Percentiles rank a stretch among this genome's conserved stretches.
Conservation (phyloP, 2,329 filamentous ascomycete genomes). For the Aureobasidium sp. region DNA sequence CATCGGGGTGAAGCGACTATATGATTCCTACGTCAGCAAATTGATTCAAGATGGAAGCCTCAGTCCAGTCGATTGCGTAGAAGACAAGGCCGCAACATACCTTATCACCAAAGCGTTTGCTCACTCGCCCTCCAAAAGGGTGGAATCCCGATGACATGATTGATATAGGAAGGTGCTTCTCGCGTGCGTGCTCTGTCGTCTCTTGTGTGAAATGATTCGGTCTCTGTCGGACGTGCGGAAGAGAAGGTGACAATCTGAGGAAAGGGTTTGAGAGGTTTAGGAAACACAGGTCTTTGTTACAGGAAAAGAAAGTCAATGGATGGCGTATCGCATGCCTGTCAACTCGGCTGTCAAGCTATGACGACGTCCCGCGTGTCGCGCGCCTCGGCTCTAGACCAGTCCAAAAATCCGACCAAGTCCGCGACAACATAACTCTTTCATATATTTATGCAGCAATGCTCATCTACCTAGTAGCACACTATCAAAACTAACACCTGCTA, state of each 20-base stretch:
- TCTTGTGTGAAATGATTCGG: neutral
- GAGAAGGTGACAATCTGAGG: neutral
- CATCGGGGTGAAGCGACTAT: slow-evolving; percentile 41
- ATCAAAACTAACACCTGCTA: neutral
- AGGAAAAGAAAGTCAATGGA: slow-evolving; percentile 1
- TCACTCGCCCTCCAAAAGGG: slow-evolving; percentile 45
- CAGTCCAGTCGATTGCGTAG: too few species aligned
- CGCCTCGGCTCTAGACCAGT: neutral
- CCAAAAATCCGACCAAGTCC: too few species aligned
- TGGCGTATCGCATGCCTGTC: neutral
- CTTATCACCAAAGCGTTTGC: slow-evolving; percentile 42
- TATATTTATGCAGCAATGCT: neutral
- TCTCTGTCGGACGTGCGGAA: neutral
- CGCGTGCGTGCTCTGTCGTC: neutral
- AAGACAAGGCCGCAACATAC: slow-evolving; percentile 26
- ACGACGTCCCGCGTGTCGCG: neutral
- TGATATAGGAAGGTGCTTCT: too few species aligned
- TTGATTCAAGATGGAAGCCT: too few species aligned
- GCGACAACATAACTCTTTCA: neutral
- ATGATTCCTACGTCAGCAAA: too few species aligned
- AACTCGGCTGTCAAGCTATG: neutral
- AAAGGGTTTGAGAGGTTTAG: neutral
- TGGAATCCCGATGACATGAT: slow-evolving; percentile 34
- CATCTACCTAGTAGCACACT: neutral
- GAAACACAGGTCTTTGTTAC: neutral